Conservation (phyloP, 2,329 filamentous ascomycete genomes). For the Xylaria digitata region DNA sequence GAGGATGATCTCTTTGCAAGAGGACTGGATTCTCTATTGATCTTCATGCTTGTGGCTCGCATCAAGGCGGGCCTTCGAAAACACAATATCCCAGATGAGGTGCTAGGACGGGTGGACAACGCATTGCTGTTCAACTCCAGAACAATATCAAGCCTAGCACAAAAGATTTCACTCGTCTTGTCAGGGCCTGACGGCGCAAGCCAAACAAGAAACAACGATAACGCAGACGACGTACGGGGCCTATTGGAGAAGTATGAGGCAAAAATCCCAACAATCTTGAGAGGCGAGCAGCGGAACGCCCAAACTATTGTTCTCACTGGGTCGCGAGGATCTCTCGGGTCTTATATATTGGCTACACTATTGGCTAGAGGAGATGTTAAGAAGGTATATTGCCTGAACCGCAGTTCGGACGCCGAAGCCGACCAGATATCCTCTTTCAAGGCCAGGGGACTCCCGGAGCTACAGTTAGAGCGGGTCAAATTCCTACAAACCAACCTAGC, state of each 20-base stretch:
- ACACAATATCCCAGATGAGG: slow-evolving; percentile 34
- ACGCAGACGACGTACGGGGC: slow-evolving; percentile 6
- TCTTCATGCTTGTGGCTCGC: slow-evolving; percentile 41
- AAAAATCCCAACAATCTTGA: slow-evolving; percentile 24
- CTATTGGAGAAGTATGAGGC: slow-evolving; percentile 30
- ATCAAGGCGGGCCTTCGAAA: slow-evolving; percentile 44
- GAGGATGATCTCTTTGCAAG: slow-evolving; percentile 43
- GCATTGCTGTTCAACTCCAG: slow-evolving; percentile 31
- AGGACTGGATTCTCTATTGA: slow-evolving; percentile 43
- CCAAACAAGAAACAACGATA: neutral
- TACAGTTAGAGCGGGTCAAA: slow-evolving; percentile 35
- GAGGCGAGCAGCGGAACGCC: neutral
- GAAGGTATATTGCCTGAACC: slow-evolving; percentile 38
- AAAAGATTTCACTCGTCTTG: slow-evolving; percentile 28
- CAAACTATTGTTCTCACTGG: slow-evolving; percentile 37
- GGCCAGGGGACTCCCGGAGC: slow-evolving; percentile 26
- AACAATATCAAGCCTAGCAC: slow-evolving; percentile 26
- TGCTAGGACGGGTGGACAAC: slow-evolving; percentile 25
- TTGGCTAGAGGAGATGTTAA: slow-evolving; percentile 29
- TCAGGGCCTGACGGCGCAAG: neutral
- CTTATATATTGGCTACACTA: slow-evolving; percentile 38
- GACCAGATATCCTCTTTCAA: slow-evolving; percentile 36
- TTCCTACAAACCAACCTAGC: slow-evolving; percentile 41
- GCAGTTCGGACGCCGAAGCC: slow-evolving; percentile 14
- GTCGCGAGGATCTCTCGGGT: slow-evolving; percentile 39